A percentile compares a stretch with the other conserved stretches of the same genome.
These are phyloP conservation scores for Boletus vermiculosoides DNA, from an alignment of 768 basidiomycete species.

Conservation along the genomic window DNA sequence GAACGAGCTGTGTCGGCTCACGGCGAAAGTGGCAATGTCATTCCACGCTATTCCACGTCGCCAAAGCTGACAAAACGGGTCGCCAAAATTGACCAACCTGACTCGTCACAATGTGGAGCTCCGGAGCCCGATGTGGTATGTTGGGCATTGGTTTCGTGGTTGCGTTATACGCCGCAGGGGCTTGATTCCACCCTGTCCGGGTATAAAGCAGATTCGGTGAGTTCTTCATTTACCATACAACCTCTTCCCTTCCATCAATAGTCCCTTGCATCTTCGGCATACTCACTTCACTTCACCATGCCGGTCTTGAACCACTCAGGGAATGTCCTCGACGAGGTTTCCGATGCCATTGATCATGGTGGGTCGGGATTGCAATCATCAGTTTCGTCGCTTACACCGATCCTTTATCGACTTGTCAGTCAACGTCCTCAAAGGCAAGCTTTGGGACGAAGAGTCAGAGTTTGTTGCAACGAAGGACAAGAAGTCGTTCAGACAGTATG, in stretches of 20 bases:
- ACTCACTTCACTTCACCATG: conserved; percentile 14
- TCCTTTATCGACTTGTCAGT: conserved; percentile 40
- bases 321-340: conserved; percentile 40
- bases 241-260: neutral
- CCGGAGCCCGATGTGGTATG: conserved; percentile 21
- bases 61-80: conserved; percentile 17
- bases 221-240: conserved; percentile 5
- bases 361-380: conserved; percentile 9
- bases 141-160: conserved; percentile 12
- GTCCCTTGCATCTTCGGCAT: neutral
- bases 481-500: conserved; percentile 66
- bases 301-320: conserved; percentile 30
- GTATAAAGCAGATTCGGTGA: conserved; percentile 19
- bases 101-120: conserved; percentile 17
- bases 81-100: conserved; percentile 9
- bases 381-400: neutral
- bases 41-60: conserved; percentile 12
- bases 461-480: conserved; percentile 67
- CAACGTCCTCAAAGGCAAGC: conserved; percentile 62
- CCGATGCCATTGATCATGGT: conserved; percentile 53
- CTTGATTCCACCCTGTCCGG: conserved; percentile 5
- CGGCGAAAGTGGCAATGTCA: conserved; percentile 12
- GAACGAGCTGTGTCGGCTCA: conserved; percentile 4
- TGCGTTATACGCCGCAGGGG: conserved; percentile 11
- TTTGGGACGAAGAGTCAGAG: conserved; percentile 56